Evolutionary conservation across 495 filamentous ascomycete genomes (phyloP), one percentile per base, ranked within the genome.

Genomic region (Jackrogersella minutella): DNA sequence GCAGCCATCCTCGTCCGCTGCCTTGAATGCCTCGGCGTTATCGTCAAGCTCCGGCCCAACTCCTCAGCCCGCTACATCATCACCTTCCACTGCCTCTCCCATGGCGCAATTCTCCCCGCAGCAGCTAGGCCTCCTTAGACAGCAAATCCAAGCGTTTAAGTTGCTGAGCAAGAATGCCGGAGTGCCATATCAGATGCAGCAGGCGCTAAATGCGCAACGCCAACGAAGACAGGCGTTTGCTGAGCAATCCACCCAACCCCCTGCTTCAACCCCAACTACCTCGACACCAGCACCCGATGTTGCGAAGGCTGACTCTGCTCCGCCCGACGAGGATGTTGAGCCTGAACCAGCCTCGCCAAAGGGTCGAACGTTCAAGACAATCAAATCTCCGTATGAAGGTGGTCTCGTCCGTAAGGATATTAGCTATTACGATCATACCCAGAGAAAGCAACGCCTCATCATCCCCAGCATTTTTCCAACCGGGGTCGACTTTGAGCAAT

Each of bases 401-500:
- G 73, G 78, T 69, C 63, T 82, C 82, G 64, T 82, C 75, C 69
- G 82, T 74, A 74, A 80, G 74, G 70, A 73, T 22, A 91, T 98
- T 70, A 88, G 82, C 72, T 97, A 95, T 73, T 79, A 84, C n/a
- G 88, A 92, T 30, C 93, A 98, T 72, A 80, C 80, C 5, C 81
- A 82, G 26, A 86, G 93, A 44, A 83, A 86, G 36, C 88, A 90
- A 37, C 87, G 93, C 40, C 81, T 86, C 24, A 86, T 91, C 62
- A 86, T 97, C 36, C 91, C 93, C 0, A 92, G 91, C 70, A 86
- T 96, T 47, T 93, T 96, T 81, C 93, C 94, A 8, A 81, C 87
- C 10, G 95, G 95, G n/a, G 83, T 97, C 24, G 90, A 93, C 69
- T 84, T 93, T 58, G 92, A 96, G 55, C 87, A 90, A 64, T 74